These are phyloP conservation scores for Dalbergia cultrata DNA, from an alignment of 306 rosid genomes.

Conservation along the genomic window DNA sequence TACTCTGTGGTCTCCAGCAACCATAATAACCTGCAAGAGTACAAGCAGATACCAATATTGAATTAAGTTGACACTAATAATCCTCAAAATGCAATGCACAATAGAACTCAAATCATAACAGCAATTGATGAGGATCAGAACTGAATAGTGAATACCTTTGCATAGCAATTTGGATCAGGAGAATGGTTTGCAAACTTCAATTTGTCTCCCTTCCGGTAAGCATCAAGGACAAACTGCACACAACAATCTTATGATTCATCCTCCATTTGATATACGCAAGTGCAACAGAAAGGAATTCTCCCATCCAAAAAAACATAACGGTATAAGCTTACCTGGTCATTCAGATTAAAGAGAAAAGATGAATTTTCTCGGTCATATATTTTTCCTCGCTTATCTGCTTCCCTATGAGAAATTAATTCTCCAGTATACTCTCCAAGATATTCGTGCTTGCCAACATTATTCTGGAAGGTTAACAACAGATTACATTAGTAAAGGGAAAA, in stretches of 20 bases:
- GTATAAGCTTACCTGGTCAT: constrained; percentile 84
- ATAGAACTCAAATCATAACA: background rate
- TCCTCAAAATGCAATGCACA: constrained; percentile 30
- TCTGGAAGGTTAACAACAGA: constrained; percentile 65
- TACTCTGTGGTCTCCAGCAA: constrained; percentile 98
- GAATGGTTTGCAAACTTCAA: constrained; percentile 98
- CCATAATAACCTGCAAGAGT: constrained; percentile 91
- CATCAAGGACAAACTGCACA: constrained; percentile 97
- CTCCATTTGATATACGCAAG: constrained; percentile 1
- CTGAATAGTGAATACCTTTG: constrained; percentile 65
- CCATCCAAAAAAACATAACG: background rate
- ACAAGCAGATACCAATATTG: background rate
- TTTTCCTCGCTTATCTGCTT: constrained; percentile 99
- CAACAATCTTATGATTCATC: constrained; percentile 23
- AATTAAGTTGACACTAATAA: background rate
- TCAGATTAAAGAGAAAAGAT: constrained; percentile 96
- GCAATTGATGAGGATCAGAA: constrained; percentile 11
- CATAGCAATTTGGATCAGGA: constrained; percentile 98
- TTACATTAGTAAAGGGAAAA: constrained; percentile 49
- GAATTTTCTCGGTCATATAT: constrained; percentile 99
- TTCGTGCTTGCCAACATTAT: constrained; percentile 96
- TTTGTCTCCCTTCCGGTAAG: constrained; percentile 96
- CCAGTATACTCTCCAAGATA: constrained; percentile 99
- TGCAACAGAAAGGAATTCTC: background rate
- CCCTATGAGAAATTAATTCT: constrained; percentile 94